These are phyloP conservation scores for Eutrema salsugineum DNA, from an alignment of 441 rosid genomes.

Conservation along the genomic window DNA sequence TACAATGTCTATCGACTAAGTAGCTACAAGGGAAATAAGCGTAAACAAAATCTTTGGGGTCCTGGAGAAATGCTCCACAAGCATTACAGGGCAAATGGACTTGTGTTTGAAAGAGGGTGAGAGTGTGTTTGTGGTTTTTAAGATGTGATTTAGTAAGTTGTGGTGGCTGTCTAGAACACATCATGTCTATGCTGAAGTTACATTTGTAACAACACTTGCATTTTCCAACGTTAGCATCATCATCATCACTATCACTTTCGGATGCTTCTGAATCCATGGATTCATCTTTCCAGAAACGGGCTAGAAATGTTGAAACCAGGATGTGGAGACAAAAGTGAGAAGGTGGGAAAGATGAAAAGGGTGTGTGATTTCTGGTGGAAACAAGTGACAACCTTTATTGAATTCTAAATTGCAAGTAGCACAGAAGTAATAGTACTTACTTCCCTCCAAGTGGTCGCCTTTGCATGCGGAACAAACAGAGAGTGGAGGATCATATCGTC, in stretches of 20 bases:
- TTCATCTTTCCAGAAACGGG: too few species aligned
- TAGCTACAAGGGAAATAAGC: not conserved
- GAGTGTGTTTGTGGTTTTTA: not conserved
- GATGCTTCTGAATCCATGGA: too few species aligned
- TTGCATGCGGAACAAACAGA: not conserved
- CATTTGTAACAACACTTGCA: not conserved
- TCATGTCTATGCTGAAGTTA: not conserved
- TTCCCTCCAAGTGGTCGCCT: not conserved
- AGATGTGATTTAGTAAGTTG: not conserved
- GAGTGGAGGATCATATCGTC: not conserved
- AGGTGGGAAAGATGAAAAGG: too few species aligned
- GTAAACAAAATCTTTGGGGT: not conserved
- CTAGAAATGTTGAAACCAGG: too few species aligned
- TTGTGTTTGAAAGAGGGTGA: not conserved
- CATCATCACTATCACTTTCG: too few species aligned
- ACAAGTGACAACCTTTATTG: too few species aligned
- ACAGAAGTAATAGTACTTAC: too few species aligned
- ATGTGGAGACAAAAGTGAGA: too few species aligned
- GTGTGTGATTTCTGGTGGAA: too few species aligned
- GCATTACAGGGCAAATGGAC: not conserved
- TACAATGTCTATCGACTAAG: not conserved
- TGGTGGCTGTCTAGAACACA: not conserved
- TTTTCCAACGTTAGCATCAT: too few species aligned
- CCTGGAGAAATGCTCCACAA: not conserved
- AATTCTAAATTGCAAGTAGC: too few species aligned